These are phyloP conservation scores for Trichoderma oligosporum DNA, from an alignment of 2,329 filamentous ascomycete species.

Conservation along the genomic window DNA sequence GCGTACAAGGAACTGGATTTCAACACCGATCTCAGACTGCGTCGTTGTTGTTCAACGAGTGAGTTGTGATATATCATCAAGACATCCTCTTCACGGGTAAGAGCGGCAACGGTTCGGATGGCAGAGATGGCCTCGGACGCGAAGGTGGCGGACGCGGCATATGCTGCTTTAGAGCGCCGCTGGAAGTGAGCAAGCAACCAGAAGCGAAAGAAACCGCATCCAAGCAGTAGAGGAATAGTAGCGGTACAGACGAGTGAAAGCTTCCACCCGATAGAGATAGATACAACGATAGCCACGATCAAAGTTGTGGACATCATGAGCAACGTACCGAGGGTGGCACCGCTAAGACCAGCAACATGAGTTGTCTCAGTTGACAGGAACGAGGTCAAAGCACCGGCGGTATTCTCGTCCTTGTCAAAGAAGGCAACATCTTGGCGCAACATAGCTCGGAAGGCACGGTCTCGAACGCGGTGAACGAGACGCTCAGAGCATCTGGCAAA, in stretches of 20 bases:
- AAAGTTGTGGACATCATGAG: conserved; percentile 78
- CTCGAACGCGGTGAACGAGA: conserved; percentile 79
- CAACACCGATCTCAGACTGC: conserved; percentile 68
- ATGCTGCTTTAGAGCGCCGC: conserved; percentile 71
- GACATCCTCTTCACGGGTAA: conserved; percentile 84
- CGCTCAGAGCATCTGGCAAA: conserved; percentile 84
- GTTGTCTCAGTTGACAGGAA: conserved; percentile 89
- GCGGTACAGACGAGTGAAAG: conserved; percentile 77
- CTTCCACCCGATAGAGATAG: conserved; percentile 81
- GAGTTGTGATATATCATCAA: conserved; percentile 64
- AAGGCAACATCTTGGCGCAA: conserved; percentile 90
- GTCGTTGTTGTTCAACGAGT: conserved; percentile 62
- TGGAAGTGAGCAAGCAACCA: conserved; percentile 79
- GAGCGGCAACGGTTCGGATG: conserved; percentile 86
- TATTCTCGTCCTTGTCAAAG: conserved; percentile 88
- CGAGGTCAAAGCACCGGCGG: conserved; percentile 79
- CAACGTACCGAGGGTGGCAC: conserved; percentile 81
- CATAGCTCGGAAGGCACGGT: conserved; percentile 79
- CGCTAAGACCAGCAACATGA: conserved; percentile 84
- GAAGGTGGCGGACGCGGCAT: conserved; percentile 76
- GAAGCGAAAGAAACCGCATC: conserved; percentile 81
- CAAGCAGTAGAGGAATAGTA: conserved; percentile 71
- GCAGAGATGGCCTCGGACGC: conserved; percentile 92
- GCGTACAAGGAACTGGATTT: conserved; percentile 79
- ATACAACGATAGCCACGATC: conserved; percentile 65